Percentiles rank a stretch among this genome's conserved stretches.
Evolutionary conservation across 1,139 yeast species (phyloP).

Genomic region (Candida neerlandica): DNA sequence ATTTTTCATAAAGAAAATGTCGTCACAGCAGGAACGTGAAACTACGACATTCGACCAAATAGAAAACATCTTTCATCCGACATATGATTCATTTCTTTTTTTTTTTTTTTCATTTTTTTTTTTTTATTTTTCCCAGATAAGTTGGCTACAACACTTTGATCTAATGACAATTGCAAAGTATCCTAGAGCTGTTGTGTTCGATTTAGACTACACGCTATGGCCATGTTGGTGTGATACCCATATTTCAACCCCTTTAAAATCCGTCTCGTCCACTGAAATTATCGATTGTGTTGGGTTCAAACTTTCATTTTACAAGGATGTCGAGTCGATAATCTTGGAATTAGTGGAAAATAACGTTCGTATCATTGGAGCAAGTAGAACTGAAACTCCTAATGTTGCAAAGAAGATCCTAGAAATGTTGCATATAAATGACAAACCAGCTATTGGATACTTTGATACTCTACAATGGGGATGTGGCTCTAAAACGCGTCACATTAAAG

Average conservation of each 20-base stretch:
- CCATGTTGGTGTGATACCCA: slow-evolving; percentile 73
- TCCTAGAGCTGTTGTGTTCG: slow-evolving; percentile 70
- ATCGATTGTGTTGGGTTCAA: slow-evolving; percentile 51
- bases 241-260: slow-evolving; percentile 48
- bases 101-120: background rate
- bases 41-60: background rate
- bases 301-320: slow-evolving; percentile 60
- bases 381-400: slow-evolving; percentile 67
- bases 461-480: slow-evolving; percentile 70
- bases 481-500: slow-evolving; percentile 60
- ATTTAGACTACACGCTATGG: slow-evolving; percentile 79
- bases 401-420: slow-evolving; percentile 52
- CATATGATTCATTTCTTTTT: background rate
- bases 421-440: slow-evolving; percentile 50
- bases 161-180: slow-evolving; percentile 23
- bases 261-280: slow-evolving; percentile 24
- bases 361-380: slow-evolving; percentile 68
- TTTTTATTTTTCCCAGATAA: background rate
- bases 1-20: background rate
- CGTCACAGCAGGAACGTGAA: no score
- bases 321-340: slow-evolving; percentile 54
- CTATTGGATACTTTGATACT: slow-evolving; percentile 50
- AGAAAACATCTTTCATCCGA: background rate
- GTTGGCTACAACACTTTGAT: background rate
- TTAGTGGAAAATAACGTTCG: slow-evolving; percentile 43